These are phyloP conservation scores for Castanospermum australe DNA, from an alignment of 306 rosid species.

Conservation along the genomic window DNA sequence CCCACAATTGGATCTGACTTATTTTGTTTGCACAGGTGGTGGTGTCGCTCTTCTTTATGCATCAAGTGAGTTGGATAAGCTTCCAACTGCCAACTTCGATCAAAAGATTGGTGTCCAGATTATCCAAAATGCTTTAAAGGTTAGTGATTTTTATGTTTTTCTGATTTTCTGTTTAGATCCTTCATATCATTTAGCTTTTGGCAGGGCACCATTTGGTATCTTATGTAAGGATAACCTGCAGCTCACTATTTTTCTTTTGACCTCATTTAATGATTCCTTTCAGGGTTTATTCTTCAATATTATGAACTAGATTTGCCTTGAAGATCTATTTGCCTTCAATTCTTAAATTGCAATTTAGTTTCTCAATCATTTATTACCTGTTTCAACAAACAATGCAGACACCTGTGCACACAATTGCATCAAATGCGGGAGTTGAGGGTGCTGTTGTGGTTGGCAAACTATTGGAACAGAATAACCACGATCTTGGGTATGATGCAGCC, in stretches of 20 bases:
- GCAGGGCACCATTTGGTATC: not conserved
- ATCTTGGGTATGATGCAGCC: slow-evolving; percentile 96
- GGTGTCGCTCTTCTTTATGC: slow-evolving; percentile 98
- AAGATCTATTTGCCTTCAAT: not conserved
- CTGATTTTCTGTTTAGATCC: not conserved
- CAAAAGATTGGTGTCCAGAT: slow-evolving; percentile 97
- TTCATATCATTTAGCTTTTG: not conserved
- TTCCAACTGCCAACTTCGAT: slow-evolving; percentile 83
- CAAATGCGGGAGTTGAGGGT: slow-evolving; percentile 97
- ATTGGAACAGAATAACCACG: slow-evolving; percentile 77
- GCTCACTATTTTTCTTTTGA: not conserved
- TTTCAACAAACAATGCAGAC: slow-evolving; percentile 50
- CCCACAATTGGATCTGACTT: not conserved
- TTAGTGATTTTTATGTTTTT: not conserved
- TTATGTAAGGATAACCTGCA: not conserved
- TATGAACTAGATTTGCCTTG: not conserved
- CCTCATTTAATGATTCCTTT: not conserved
- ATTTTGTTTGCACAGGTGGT: slow-evolving; percentile 51
- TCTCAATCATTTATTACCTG: not conserved
- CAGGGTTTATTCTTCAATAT: slow-evolving; percentile 1
- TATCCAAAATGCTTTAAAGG: slow-evolving; percentile 94
- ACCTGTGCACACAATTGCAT: slow-evolving; percentile 93
- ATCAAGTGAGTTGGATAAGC: slow-evolving; percentile 76
- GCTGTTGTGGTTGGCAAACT: slow-evolving; percentile 97
- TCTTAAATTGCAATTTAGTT: not conserved